A percentile compares a stretch with the other conserved stretches of the same genome.
phyloP scores from a whole-genome alignment of 2,329 filamentous ascomycete genomes.

The Exophiala xenobiotica region DNA sequence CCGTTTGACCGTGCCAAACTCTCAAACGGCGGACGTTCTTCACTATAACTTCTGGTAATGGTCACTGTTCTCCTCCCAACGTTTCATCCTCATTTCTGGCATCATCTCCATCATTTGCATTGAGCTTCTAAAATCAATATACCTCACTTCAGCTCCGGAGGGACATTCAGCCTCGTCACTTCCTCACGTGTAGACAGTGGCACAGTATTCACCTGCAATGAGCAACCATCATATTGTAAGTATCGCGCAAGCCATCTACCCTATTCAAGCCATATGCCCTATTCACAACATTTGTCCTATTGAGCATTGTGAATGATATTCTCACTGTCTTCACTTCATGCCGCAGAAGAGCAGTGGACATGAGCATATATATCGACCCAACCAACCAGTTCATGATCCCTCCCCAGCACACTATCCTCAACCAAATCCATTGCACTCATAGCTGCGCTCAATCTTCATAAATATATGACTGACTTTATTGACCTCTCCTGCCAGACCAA shows the following conservation, averaged over 20 bases:
- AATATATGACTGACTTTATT: constrained; percentile 9
- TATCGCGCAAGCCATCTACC: neutral
- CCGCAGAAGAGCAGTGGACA: neutral
- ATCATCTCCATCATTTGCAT: neutral
- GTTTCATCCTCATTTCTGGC: neutral
- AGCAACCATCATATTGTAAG: constrained; percentile 7
- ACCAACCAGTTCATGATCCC: too few species aligned
- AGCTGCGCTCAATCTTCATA: neutral
- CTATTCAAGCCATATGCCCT: neutral
- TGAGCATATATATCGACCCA: too few species aligned
- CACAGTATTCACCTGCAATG: neutral
- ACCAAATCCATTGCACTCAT: neutral
- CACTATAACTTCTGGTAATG: neutral
- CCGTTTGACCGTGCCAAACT: neutral
- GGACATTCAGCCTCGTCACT: neutral
- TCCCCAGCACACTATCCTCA: neutral
- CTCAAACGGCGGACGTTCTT: neutral
- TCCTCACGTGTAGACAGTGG: neutral
- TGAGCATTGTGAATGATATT: neutral
- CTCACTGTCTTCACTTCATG: constrained; percentile 5
- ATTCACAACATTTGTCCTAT: neutral
- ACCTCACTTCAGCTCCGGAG: neutral
- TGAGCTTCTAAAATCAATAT: neutral
- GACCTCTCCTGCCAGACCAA: neutral
- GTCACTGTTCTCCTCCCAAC: neutral